phyloP scores from a whole-genome alignment of 352 stramenopile genomes.

The Phytophthora ohioensis region DNA sequence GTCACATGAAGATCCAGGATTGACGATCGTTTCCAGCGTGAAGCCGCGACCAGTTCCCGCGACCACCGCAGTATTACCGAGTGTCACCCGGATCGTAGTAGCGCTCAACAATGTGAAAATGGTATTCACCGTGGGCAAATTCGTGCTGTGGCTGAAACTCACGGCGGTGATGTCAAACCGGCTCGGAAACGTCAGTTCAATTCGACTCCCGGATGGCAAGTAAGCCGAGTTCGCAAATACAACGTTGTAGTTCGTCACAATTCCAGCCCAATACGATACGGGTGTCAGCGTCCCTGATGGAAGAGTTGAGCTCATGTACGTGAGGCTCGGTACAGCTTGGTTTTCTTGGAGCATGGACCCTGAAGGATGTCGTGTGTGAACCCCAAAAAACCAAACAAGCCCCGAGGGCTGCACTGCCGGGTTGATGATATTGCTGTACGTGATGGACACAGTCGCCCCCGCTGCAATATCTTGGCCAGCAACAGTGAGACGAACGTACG shows the following conservation, averaged over 20 bases:
- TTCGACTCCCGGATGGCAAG: conserved; percentile 41
- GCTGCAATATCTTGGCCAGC: conserved; percentile 39
- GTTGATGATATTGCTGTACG: conserved; percentile 61
- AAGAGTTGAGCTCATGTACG: conserved; percentile 41
- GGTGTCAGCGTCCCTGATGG: conserved; percentile 48
- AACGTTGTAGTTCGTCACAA: conserved; percentile 48
- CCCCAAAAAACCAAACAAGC: conserved; percentile 41
- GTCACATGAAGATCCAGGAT: conserved; percentile 63
- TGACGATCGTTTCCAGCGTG: conserved; percentile 56
- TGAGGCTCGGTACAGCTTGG: conserved; percentile 28
- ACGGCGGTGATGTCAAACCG: conserved; percentile 46
- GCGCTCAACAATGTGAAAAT: conserved; percentile 20
- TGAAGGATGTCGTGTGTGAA: conserved; percentile 46
- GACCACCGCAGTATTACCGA: conserved; percentile 42
- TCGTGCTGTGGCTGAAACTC: conserved; percentile 33
- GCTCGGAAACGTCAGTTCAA: conserved; percentile 57
- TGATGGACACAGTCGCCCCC: conserved; percentile 41
- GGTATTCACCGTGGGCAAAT: conserved; percentile 47
- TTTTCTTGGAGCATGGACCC: conserved; percentile 55
- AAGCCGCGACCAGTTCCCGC: conserved; percentile 53
- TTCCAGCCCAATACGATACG: conserved; percentile 52
- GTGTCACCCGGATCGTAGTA: conserved; percentile 35
- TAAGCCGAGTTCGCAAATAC: conserved; percentile 61
- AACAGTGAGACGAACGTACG: conserved; percentile 51
- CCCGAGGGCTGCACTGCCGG: conserved; percentile 46